These are phyloP conservation scores for Candida awuae DNA, from an alignment of 805 yeast species.

Conservation along the genomic window DNA sequence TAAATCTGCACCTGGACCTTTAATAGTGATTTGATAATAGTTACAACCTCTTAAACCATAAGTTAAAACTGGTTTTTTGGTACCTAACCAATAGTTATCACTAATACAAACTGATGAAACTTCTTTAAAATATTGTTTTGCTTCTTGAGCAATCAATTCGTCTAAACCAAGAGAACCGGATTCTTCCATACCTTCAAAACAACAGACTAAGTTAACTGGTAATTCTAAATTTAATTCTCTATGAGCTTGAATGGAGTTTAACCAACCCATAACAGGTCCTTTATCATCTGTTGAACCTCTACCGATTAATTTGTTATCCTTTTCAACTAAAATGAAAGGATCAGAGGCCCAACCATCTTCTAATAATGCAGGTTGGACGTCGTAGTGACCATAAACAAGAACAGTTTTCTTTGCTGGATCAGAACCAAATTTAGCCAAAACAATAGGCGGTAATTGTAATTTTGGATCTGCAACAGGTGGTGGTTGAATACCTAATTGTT, in stretches of 20 bases:
- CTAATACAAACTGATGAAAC: conserved; percentile 94
- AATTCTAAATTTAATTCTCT: conserved; percentile 72
- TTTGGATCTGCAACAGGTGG: conserved; percentile 69
- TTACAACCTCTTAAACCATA: conserved; percentile 96
- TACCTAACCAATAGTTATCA: conserved; percentile 98
- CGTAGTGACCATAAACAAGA: conserved; percentile 93
- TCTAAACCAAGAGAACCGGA: conserved; percentile 92
- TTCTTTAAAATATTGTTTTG: conserved; percentile 68
- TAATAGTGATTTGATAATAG: conserved; percentile 74
- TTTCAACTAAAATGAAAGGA: conserved; percentile 72
- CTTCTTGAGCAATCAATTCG: conserved; percentile 70
- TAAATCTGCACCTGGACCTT: conserved; percentile 94
- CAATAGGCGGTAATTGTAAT: conserved; percentile 84
- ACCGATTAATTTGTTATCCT: conserved; percentile 67
- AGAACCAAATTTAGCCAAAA: conserved; percentile 78
- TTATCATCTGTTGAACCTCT: conserved; percentile 97
- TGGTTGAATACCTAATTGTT: conserved; percentile 82
- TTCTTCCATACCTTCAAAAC: conserved; percentile 99
- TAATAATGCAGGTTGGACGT: conserved; percentile 89
- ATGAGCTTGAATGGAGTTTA: conserved; percentile 88
- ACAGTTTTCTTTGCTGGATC: conserved; percentile 83
- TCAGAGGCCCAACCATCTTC: conserved; percentile 97
- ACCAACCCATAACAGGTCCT: conserved; percentile 98
- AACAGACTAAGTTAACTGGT: conserved; percentile 86
- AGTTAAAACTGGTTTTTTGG: conserved; percentile 92